Base-by-base conservation (phyloP, 768 basidiomycete species). In the Russula abietina region DNA sequence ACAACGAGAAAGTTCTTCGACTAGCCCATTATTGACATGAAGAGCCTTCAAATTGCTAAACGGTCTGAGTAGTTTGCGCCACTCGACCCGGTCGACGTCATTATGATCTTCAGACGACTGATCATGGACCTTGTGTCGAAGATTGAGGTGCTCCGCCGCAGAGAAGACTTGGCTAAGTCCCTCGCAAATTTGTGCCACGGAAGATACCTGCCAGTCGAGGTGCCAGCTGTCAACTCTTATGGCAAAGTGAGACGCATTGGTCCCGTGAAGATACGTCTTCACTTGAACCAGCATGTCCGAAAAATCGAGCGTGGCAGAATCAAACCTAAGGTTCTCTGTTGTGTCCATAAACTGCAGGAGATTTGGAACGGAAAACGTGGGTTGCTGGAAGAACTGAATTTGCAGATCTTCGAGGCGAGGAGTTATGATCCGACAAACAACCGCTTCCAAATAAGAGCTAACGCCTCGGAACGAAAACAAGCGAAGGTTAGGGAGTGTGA, bases 91-190 rank as follows among this genome's bases (percentile, higher is more conserved):
- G 12, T 33, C 24, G 53, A 26, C 36, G 1, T 16, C 33, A n/a
- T 28, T 39, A 11, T 28, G 60, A 12, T 19, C 17, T 6, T 55
- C 36, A 8, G 26, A 48, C 5, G 24, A 49, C n/a, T 1, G 12
- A 19, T 1, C 4, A 16, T 30, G 26, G 7, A 17, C 12, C 4
- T 10, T 0, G 7, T 16, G 30, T 33, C n/a, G 6, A 26, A 61
- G 26, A 8, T 26, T 30, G n/a, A 61, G 53, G 2, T 39, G 7
- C 19, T 38, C 45, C 43, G 45, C 24, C 2, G 24, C 17, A 12
- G 53, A 61, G 6, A 61, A 28, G 8, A 38, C 22, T n/a, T 53
- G 41, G n/a, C n/a, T n/a, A n/a, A n/a, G n/a, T n/a, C n/a, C n/a
- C n/a, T n/a, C n/a, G n/a, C n/a, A n/a, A n/a, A n/a, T n/a, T n/a